Base-by-base conservation (phyloP, 1,139 yeast species). In the Saccharomyces hybrid region DNA sequence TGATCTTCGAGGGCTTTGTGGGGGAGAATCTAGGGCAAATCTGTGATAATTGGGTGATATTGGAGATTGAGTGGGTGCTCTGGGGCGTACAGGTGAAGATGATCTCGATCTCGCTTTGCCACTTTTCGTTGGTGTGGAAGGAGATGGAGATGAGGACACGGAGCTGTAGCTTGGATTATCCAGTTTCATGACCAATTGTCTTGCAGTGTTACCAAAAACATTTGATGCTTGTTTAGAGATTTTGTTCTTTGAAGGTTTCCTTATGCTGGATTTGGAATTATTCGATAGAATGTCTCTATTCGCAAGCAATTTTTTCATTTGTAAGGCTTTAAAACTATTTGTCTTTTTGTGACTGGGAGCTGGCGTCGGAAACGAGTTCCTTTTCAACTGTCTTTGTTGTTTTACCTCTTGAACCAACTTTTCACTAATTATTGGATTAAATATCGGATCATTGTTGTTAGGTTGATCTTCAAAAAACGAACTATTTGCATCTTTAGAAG, bases 301-400 rank as follows among this genome's bases (percentile, higher is more conserved):
- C 38, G 62, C 63, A 47, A 69, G 56, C 51, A 70, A 54, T 47
- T 64, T 64, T 52, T 68, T 70, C 50, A 69, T 52, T 56, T 69
- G 69, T 52, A 69, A 55, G 2, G 72, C 72, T 57, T 69, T 69
- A 54, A 68, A 70, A 52, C 71, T 68, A 54, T 69, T 68, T 2
- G 70, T 66, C 51, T 70, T 70, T 54, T 65, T 69, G 54, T 70
- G 73, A 26, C 60, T 54, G 34, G 56, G 46, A 9, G 56, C 44
- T 44, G 55, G 34, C 52, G 57, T 46, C 19, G 52, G 53, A 42
- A 38, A 44, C 19, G 49, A 32, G 5, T 23, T 44, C 11, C 27
- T 44, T 7, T 16, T 38, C 25, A 28, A 13, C 23, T 31, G 27
- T 31, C 42, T 50, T 38, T 58, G 56, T 47, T 53, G 54, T 52